Conservation (phyloP, 2,329 filamentous ascomycete species). For the Tolypocladium tropicale region DNA sequence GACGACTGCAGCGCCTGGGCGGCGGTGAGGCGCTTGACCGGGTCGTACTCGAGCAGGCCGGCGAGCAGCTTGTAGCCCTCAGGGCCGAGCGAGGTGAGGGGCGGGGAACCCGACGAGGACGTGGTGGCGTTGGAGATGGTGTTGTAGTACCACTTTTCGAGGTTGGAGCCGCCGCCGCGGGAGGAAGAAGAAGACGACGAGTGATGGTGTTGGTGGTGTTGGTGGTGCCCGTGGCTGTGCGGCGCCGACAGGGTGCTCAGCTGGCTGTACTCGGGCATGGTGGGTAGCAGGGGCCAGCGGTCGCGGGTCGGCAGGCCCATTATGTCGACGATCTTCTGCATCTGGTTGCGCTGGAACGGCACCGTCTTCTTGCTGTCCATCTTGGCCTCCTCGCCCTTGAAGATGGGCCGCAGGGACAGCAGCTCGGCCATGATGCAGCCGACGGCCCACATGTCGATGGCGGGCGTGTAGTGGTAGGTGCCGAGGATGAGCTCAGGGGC, state of each 20-base stretch:
- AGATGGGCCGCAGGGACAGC: slow-evolving; percentile 81
- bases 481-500: slow-evolving; percentile 89
- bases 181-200: slow-evolving; percentile 10
- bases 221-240: slow-evolving; percentile 17
- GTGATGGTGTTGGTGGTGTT: slow-evolving; percentile 17
- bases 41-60: slow-evolving; percentile 85
- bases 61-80: slow-evolving; percentile 78
- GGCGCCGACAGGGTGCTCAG: slow-evolving; percentile 47
- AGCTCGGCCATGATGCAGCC: slow-evolving; percentile 97
- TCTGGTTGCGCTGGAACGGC: slow-evolving; percentile 94
- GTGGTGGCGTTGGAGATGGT: slow-evolving; percentile 51
- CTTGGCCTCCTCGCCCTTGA: slow-evolving; percentile 97
- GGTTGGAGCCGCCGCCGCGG: slow-evolving; percentile 28
- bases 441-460: slow-evolving; percentile 94
- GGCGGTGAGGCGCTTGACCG: slow-evolving; percentile 76
- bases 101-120: slow-evolving; percentile 10
- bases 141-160: slow-evolving; percentile 74
- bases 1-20: slow-evolving; percentile 81
- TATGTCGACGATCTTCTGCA: slow-evolving; percentile 98
- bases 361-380: slow-evolving; percentile 98
- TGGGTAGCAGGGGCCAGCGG: slow-evolving; percentile 71
- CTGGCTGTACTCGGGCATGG: slow-evolving; percentile 80
- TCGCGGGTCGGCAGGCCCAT: slow-evolving; percentile 85
- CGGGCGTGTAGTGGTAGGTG: slow-evolving; percentile 90
- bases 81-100: slow-evolving; percentile 51